Base-by-base conservation (phyloP, 108 stramenopile species). In the Cylindrotheca fusiformis region DNA sequence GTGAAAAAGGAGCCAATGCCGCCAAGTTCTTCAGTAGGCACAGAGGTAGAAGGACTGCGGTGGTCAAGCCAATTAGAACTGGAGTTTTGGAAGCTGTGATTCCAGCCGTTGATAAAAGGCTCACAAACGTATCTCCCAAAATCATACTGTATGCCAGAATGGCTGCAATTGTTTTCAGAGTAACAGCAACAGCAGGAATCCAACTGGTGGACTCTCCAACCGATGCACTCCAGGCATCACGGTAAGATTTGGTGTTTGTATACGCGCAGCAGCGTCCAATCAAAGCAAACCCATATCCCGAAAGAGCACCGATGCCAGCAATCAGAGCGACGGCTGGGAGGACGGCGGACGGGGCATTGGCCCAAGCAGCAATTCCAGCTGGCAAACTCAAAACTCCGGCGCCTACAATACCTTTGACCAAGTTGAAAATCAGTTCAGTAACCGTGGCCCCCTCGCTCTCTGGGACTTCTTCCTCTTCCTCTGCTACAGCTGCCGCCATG, bases 131-230 rank as follows among this genome's bases (percentile, higher is more conserved):
- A 68, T 97, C 96, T 28, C 93, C 97, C 46, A 98, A 85, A 82
- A 98, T 98, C 85, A 98, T 94, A 52, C 84, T 84, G 70, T 96
- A 98, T 5, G 91, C 84, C 45, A 97, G 32, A 71, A 82, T 95
- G 33, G 89, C 96, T 12, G 70, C 67, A 75, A 93, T 81, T 41
- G 91, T 93, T 60, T 95, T 94, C 60, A 95, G 84, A 1, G 92
- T 88, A 21, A 92, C 94, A 0, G 90, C 82, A 23, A 84, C 67
- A 12, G 96, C 94, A 36, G 93, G 86, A 48, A 98, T 63, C 83
- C 86, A 84, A 21, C 83, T 69, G 6, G 85, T 71, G 47, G 61
- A 66, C 27, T 74, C 71, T 18, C 85, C 87, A 14, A 97, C 88
- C 22, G 89, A 80, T 31, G 81, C 80, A 52, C 87, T 86, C 97